Evolutionary conservation across 2,329 filamentous ascomycete species (phyloP), one percentile per base, ranked within the genome.

Genomic region (Harringtonia aguacate): DNA sequence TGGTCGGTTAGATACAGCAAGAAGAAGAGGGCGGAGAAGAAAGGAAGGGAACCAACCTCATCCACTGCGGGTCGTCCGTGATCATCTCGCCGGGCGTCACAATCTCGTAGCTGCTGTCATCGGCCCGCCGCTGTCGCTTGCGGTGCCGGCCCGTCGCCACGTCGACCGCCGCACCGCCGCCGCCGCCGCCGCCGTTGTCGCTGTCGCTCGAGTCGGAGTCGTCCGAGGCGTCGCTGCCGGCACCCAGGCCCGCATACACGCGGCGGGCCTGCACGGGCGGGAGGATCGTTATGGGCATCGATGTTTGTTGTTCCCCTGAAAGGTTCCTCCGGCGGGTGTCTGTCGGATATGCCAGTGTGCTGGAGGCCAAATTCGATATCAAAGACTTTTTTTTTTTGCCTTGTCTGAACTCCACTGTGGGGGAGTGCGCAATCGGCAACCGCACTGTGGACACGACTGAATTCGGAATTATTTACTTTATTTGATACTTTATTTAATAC

Each of bases 41-140:
- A 20, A 17, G 17, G 20, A 22, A 22, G 34, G 20, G 34, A 35
- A 13, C 67, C 42, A 64, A 79, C 76, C 79, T 79, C 90, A 97
- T 97, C 87, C 87, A 97, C 70, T 95, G 88, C n/a, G 87, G 75
- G 63, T 95, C 88, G 51, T 81, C 77, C 12, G 90, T 95, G 54
- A 97, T 86, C 48, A 84, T 67, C 59, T 94, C 85, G 56, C 90
- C 92, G 1, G 90, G 90, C 1, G 89, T 95, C 53, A 95, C 82
- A 52, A 95, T 83, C 30, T 73, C 66, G 55, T 64, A 55, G 46
- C 56, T 55, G 24, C 56, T n/a, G n/a, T n/a, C 52, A 43, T 54
- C 56, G 43, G 52, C 53, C 40, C 22, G 17, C 15, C 41, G 29
- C 34, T 36, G 17, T 31, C 37, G 21, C 43, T 42, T 42, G 33